A percentile compares a stretch with the other conserved stretches of the same genome.
Evolutionary conservation across 2,329 filamentous ascomycete genomes (phyloP).

Genomic region (Paracoccidioides brasiliensis): DNA sequence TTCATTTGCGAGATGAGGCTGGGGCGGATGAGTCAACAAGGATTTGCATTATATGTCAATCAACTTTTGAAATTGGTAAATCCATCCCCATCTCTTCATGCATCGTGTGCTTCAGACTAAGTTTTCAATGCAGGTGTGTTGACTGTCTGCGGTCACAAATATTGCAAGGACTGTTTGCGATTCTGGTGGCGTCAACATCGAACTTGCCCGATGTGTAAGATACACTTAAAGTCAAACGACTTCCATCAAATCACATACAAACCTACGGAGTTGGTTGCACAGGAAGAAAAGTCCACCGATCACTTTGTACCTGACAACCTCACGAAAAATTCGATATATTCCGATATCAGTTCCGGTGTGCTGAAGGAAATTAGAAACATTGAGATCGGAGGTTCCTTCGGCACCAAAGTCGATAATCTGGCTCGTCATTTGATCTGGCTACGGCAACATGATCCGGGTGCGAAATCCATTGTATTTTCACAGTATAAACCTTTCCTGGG

Average conservation of each 20-base stretch:
- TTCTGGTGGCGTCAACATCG: conserved; percentile 62
- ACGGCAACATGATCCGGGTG: conserved; percentile 66
- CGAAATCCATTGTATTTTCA: conserved; percentile 89
- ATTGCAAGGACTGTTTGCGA: conserved; percentile 76
- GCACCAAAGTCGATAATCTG: conserved; percentile 79
- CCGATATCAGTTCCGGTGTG: conserved; percentile 56
- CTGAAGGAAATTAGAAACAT: conserved; percentile 72
- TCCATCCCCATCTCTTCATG: conserved; percentile 22
- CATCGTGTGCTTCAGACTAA: conserved; percentile 4
- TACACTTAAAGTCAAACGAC: conserved; percentile 48
- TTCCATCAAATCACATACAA: conserved; percentile 79
- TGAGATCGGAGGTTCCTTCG: conserved; percentile 61
- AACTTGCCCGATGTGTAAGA: conserved; percentile 79
- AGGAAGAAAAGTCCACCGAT: conserved; percentile 36
- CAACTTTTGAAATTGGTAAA: conserved; percentile 62
- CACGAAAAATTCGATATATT: conserved; percentile 51
- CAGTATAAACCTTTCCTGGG: conserved; percentile 74
- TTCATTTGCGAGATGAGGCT: conserved; percentile 49
- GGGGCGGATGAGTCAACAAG: conserved; percentile 47
- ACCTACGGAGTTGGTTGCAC: conserved; percentile 57
- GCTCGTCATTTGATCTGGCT: conserved; percentile 76
- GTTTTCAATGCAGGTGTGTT: conserved; percentile 21
- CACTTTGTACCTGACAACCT: conserved; percentile 16
- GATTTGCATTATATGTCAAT: conserved; percentile 78
- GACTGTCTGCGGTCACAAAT: conserved; percentile 83